A percentile compares a stretch with the other conserved stretches of the same genome.
phyloP scores from a whole-genome alignment of 2,329 filamentous ascomycete species.

The Ceratocystis variospora region DNA sequence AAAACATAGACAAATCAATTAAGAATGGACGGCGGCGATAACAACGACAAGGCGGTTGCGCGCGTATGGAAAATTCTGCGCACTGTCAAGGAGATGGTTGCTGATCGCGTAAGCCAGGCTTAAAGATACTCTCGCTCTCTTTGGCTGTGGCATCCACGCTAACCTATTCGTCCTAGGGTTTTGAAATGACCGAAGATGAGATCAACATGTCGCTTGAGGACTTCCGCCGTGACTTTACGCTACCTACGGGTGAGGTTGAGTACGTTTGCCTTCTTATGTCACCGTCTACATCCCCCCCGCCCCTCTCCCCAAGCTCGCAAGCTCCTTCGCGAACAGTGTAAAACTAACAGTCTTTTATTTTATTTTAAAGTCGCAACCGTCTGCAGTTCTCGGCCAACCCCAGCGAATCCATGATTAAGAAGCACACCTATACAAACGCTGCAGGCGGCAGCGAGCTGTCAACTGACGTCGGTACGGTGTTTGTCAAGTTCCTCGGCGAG shows the following conservation, averaged over 20 bases:
- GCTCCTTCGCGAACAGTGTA: background rate
- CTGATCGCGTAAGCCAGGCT: slow-evolving; percentile 62
- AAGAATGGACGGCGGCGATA: slow-evolving; percentile 33
- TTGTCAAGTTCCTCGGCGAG: slow-evolving; percentile 80
- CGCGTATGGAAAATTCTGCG: slow-evolving; percentile 88
- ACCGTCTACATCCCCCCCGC: background rate
- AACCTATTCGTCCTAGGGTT: slow-evolving; percentile 82
- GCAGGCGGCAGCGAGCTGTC: slow-evolving; percentile 52
- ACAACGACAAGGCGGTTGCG: slow-evolving; percentile 34
- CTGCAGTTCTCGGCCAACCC: slow-evolving; percentile 84
- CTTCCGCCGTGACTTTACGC: slow-evolving; percentile 60
- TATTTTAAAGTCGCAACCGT: slow-evolving; percentile 50
- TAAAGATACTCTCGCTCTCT: slow-evolving; percentile 35
- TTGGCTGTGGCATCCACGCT: slow-evolving; percentile 83
- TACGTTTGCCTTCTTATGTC: slow-evolving; percentile 35
- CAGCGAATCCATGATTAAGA: slow-evolving; percentile 67
- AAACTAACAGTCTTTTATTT: background rate
- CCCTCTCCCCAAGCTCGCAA: slow-evolving; percentile 9
- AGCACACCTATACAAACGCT: slow-evolving; percentile 53
- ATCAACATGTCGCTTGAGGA: slow-evolving; percentile 72
- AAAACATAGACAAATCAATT: background rate
- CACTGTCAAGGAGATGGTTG: slow-evolving; percentile 90
- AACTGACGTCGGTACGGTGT: slow-evolving; percentile 62
- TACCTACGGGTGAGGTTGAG: slow-evolving; percentile 61
- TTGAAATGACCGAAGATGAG: slow-evolving; percentile 81